These are phyloP conservation scores for Flaveria trinervia DNA, from an alignment of 129 eudicot genomes.

Conservation along the genomic window DNA sequence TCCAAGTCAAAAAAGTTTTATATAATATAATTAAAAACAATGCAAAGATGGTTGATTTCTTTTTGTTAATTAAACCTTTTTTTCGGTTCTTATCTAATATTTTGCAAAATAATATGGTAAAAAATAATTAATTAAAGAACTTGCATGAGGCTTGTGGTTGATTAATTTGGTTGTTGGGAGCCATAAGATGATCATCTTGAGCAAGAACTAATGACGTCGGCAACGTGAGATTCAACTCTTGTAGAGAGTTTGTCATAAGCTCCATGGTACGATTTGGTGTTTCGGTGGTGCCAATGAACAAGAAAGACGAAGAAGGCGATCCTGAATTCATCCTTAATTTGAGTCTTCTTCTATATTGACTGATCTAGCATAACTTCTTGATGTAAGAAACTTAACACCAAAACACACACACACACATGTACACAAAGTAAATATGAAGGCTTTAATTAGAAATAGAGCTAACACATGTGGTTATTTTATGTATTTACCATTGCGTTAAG, in stretches of 20 bases:
- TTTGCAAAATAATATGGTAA: neutral
- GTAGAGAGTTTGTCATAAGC: slow-evolving; percentile 23
- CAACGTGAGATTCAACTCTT: neutral
- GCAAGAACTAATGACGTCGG: neutral
- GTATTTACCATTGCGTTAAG: neutral
- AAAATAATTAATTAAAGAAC: neutral
- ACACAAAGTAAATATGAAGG: neutral
- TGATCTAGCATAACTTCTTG: neutral
- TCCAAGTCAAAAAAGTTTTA: neutral
- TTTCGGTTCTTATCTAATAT: neutral
- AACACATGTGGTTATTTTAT: slow-evolving; percentile 5
- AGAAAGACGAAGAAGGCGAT: slow-evolving; percentile 15
- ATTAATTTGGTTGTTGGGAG: slow-evolving; percentile 11
- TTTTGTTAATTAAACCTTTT: too few species aligned
- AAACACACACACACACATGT: neutral
- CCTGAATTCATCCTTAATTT: slow-evolving; percentile 18
- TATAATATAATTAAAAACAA: neutral
- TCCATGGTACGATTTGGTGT: neutral
- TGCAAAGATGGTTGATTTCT: neutral
- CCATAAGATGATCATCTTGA: slow-evolving; percentile 2
- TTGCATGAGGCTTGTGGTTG: slow-evolving; percentile 15
- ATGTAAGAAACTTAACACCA: neutral
- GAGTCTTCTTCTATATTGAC: neutral
- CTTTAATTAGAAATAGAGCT: neutral
- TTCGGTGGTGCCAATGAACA: neutral